Conservation (phyloP, 352 stramenopile species). For the Globisporangium echinulatum region DNA sequence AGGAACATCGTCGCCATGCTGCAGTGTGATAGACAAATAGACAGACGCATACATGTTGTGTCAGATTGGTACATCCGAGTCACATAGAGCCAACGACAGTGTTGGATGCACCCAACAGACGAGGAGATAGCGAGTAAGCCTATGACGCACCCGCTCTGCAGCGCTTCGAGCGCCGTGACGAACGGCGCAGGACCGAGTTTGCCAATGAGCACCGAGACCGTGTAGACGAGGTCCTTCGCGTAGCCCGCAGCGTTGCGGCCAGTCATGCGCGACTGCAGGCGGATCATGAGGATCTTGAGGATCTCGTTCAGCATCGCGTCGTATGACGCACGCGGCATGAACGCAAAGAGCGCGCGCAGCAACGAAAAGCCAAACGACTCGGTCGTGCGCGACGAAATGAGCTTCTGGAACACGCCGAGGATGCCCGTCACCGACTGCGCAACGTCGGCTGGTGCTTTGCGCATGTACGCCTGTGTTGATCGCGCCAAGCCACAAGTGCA, state of each 20-base stretch:
- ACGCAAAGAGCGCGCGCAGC: constrained; percentile 86
- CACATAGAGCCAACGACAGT: background rate
- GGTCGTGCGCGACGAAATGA: constrained; percentile 91
- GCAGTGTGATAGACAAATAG: constrained; percentile 23
- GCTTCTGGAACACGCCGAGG: constrained; percentile 98
- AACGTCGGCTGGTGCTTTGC: constrained; percentile 88
- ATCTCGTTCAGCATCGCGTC: constrained; percentile 86
- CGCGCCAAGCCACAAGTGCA: background rate
- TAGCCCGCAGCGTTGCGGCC: constrained; percentile 79
- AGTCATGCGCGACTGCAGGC: constrained; percentile 89
- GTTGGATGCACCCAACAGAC: background rate
- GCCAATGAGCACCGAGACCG: constrained; percentile 83
- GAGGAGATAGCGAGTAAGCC: constrained; percentile 14
- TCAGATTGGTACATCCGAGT: background rate
- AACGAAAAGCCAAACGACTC: constrained; percentile 93
- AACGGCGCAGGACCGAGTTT: constrained; percentile 83
- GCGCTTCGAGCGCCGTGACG: constrained; percentile 72
- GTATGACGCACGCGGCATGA: constrained; percentile 73
- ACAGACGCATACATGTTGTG: constrained; percentile 10
- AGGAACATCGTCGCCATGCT: constrained; percentile 91
- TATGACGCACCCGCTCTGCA: constrained; percentile 77
- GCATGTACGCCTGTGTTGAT: constrained; percentile 87
- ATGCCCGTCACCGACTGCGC: constrained; percentile 78
- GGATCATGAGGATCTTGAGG: constrained; percentile 93
- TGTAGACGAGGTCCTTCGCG: constrained; percentile 87